Percentiles rank a stretch among this genome's conserved stretches.
Evolutionary conservation across 352 stramenopile genomes (phyloP).

Genomic region (Halophytophthora batemanensis): DNA sequence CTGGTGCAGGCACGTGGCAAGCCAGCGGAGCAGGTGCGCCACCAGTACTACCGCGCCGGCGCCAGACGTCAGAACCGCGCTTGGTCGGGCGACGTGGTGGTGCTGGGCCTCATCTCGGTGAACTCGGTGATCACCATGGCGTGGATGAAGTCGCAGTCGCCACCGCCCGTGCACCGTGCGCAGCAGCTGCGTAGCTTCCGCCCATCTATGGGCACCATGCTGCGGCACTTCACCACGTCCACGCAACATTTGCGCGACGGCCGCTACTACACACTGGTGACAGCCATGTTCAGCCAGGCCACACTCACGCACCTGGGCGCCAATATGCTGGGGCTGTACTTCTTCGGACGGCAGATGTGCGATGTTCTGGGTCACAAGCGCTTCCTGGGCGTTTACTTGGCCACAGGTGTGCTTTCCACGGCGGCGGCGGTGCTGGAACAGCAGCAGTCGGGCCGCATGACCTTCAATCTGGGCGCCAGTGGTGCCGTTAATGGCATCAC

Average conservation of each 20-base stretch:
- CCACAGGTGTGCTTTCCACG: constrained; percentile 64
- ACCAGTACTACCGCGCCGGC: constrained; percentile 23
- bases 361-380: constrained; percentile 58
- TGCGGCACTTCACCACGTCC: constrained; percentile 76
- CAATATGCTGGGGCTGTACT: constrained; percentile 79
- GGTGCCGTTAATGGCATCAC: constrained; percentile 81
- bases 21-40: constrained; percentile 13
- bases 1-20: constrained; percentile 2
- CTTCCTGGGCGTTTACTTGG: constrained; percentile 75
- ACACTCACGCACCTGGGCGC: constrained; percentile 49
- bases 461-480: constrained; percentile 65
- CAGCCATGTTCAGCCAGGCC: constrained; percentile 68
- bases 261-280: constrained; percentile 74
- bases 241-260: constrained; percentile 52
- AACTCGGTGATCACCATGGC: constrained; percentile 59
- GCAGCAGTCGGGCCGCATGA: constrained; percentile 33
- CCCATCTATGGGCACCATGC: constrained; percentile 48
- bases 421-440: constrained; percentile 62
- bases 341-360: constrained; percentile 72
- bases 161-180: constrained; percentile 27
- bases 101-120: constrained; percentile 48
- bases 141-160: constrained; percentile 53
- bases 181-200: constrained; percentile 22
- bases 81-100: constrained; percentile 35
- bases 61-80: constrained; percentile 18